Evolutionary conservation across 345 rosid species (phyloP), one percentile per base, ranked within the genome.

Genomic region (Eucalyptus curtisii): DNA sequence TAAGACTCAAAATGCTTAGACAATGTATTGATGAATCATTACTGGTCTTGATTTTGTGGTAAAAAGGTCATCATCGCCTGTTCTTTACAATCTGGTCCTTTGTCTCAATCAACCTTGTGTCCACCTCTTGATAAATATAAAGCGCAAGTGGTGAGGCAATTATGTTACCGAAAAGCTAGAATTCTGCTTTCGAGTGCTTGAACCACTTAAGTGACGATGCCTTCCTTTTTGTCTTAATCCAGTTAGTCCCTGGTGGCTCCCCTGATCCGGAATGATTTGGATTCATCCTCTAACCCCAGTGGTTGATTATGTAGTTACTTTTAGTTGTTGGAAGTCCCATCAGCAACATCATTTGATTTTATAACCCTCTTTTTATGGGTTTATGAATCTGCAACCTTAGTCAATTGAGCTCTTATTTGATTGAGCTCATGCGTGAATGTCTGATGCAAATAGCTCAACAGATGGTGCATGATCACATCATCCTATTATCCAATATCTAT

Each of bases 221-320:
- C 87, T 81, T 81, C n/a, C 12, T 80, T 90, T 92, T 49, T 85
- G 66, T 49, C 90, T 68, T 71, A 68, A 85, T 94, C 93, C 95
- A 96, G 99, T 92, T 98, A 91, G 99, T 97, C 88, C 99, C 99
- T 6, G 99, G 99, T 88, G 98, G 95, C 49, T 92, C 95, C 79
- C 99, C 99, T 12, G 95, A 95, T 88, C 92, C 61, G 14, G 86
- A 76, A 89, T 87, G 86, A 90, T 80, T 68, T 68, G 80, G 44
- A 0, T 68, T 68, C 44, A 68, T 68, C 80, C 80, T 68, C 80
- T 68, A 33, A 68, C 44, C 44, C 71, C 42, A 31, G 7, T 31
- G 40, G 79, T 33, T 15, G 40, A 31, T 66, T 66, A 16, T 66
- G 79, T 66, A 66, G 79, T 16, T 68, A 68, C 7, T 9, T 68